These are phyloP conservation scores for Ormosia semicastrata DNA, from an alignment of 306 rosid genomes.

Conservation along the genomic window DNA sequence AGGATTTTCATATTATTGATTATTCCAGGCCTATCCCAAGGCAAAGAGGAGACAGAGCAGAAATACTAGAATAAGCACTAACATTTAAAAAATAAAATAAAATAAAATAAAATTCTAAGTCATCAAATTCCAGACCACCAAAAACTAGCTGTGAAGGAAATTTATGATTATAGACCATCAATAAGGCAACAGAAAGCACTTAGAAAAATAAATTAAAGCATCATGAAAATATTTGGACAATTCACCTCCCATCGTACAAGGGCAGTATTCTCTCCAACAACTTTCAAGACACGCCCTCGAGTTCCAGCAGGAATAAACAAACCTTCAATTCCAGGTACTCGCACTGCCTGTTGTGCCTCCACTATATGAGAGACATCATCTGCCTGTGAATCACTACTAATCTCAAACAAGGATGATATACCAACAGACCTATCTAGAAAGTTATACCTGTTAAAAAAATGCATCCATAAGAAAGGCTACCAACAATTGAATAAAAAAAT, in stretches of 20 bases:
- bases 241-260: slow-evolving; percentile 98
- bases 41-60: slow-evolving; percentile 8
- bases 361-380: slow-evolving; percentile 50
- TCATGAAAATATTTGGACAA: neutral
- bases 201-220: slow-evolving; percentile 9
- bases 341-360: slow-evolving; percentile 56
- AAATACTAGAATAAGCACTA: slow-evolving; percentile 14
- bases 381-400: slow-evolving; percentile 40
- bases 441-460: slow-evolving; percentile 66
- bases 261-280: slow-evolving; percentile 61
- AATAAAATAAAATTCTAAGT: neutral
- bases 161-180: neutral
- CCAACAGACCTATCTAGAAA: slow-evolving; percentile 82
- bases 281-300: slow-evolving; percentile 70
- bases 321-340: slow-evolving; percentile 81
- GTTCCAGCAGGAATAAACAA: slow-evolving; percentile 74
- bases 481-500: neutral
- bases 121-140: neutral
- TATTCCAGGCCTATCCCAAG: slow-evolving; percentile 4
- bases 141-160: neutral
- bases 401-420: slow-evolving; percentile 75
- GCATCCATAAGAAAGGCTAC: slow-evolving; percentile 27
- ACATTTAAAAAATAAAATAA: neutral
- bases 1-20: neutral
- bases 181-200: slow-evolving; percentile 2